Evolutionary conservation across 2,329 filamentous ascomycete species (phyloP), one percentile per base, ranked within the genome.

Genomic region (Cadophora sp.): DNA sequence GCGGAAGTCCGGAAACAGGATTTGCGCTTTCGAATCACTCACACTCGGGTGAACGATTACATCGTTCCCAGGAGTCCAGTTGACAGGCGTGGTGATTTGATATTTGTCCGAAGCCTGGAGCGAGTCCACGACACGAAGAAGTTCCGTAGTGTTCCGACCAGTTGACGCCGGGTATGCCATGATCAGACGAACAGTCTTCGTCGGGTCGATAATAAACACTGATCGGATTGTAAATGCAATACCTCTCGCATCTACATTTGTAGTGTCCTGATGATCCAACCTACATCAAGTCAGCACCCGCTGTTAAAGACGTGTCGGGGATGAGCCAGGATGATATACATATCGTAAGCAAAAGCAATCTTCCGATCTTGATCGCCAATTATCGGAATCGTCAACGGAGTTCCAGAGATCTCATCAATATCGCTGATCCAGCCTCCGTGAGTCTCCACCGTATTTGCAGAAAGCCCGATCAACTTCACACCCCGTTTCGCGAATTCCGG

Each of bases 201-300:
- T 89, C 71, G 94, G 94, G 84, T 97, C 94, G 80, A 97, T 96
- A 82, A 97, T 85, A 85, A 96, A 97, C 78, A 97, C 94, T 74
- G 91, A 93, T 76, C 94, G 93, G 82, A 97, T 97, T 75, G 94
- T 97, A 82, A 97, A 95, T 66, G 94, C 93, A 74, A 95, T 91
- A 74, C 91, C 91, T 86, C 93, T 93, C 76, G 85, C 81, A 79
- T 93, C 91, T 66, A 93, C 89, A 81, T 94, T 94, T 83, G 89
- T 91, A 75, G 89, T 87, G 80, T 94, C 91, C 80, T 93, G 90
- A 82, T 91, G 86, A 82, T 94, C 91, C 76, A 94, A 84, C 86
- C 86, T 89, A 20, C 8, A 39, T 13, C 36, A 62, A n/a, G 24
- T n/a, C 20, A 16, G n/a, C 22, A 18, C 30, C 66, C 45, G 69